Conservation (phyloP, 2,329 filamentous ascomycete genomes). For the Metarhizium anisopliae region DNA sequence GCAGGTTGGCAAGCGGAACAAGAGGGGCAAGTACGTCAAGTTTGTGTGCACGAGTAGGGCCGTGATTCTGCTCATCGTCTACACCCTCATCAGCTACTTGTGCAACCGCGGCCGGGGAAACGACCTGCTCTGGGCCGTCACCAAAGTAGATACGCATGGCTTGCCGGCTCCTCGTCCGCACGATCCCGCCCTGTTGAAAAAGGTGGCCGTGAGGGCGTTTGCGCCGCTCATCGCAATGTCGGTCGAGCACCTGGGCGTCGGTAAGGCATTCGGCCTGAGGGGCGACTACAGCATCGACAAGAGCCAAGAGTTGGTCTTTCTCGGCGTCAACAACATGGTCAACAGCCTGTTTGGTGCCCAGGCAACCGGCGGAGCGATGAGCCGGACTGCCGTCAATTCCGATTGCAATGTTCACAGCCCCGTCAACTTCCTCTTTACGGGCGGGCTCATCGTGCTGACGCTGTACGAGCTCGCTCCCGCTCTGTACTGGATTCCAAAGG, state of each 20-base stretch:
- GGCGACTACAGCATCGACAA: constrained; percentile 56
- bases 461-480: constrained; percentile 52
- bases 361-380: constrained; percentile 58
- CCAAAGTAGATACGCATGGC: constrained; percentile 46
- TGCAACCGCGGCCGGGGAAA: constrained; percentile 47
- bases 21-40: constrained; percentile 47
- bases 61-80: constrained; percentile 50
- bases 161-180: constrained; percentile 42
- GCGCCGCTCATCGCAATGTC: constrained; percentile 53
- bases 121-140: constrained; percentile 43
- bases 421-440: constrained; percentile 49
- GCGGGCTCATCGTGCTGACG: constrained; percentile 51
- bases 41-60: constrained; percentile 51
- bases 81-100: constrained; percentile 53
- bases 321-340: constrained; percentile 53
- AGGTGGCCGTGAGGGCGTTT: constrained; percentile 44
- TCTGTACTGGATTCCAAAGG: constrained; percentile 60
- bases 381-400: constrained; percentile 58
- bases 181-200: constrained; percentile 35
- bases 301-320: constrained; percentile 56
- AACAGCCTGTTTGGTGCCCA: constrained; percentile 58
- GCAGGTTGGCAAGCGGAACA: constrained; percentile 48
- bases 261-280: constrained; percentile 51
- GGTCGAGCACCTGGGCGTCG: constrained; percentile 57
- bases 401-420: constrained; percentile 54